Conservation (phyloP, 352 stramenopile species). For the Globisporangium acanthophoron region DNA sequence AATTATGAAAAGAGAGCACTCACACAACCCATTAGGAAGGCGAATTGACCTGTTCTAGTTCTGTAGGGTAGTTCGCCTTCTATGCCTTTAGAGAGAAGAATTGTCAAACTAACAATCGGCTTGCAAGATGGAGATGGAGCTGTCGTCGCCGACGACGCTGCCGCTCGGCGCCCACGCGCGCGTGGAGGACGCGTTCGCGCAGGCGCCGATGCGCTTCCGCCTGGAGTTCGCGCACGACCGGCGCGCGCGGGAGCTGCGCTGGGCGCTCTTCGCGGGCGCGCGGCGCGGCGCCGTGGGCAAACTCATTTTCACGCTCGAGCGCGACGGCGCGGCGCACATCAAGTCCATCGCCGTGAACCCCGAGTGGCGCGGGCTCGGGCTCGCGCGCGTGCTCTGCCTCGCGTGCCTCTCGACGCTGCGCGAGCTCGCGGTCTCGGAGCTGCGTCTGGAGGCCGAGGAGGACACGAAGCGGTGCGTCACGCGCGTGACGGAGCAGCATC, state of each 20-base stretch:
- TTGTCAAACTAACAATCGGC: neutral
- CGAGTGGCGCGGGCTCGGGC: conserved; percentile 60
- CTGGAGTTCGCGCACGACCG: conserved; percentile 68
- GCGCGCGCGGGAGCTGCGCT: conserved; percentile 69
- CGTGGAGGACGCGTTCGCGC: conserved; percentile 40
- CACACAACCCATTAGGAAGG: no score
- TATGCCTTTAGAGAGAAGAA: neutral
- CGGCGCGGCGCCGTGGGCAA: conserved; percentile 68
- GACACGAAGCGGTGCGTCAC: conserved; percentile 36
- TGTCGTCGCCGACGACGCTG: no score
- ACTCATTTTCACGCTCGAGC: conserved; percentile 76
- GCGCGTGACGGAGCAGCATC: no score
- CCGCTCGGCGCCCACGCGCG: conserved; percentile 26
- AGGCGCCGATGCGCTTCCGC: conserved; percentile 43
- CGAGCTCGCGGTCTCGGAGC: conserved; percentile 41
- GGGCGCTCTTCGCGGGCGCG: conserved; percentile 72
- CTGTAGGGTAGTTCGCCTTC: neutral
- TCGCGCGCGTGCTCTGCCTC: conserved; percentile 76
- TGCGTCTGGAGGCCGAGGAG: conserved; percentile 64
- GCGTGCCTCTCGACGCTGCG: conserved; percentile 59
- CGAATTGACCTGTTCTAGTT: no score
- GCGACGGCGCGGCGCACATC: conserved; percentile 48
- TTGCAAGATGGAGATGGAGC: neutral
- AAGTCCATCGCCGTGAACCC: conserved; percentile 71
- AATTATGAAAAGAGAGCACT: no score